phyloP scores from a whole-genome alignment of 345 rosid species.

The Camelina hispida region DNA sequence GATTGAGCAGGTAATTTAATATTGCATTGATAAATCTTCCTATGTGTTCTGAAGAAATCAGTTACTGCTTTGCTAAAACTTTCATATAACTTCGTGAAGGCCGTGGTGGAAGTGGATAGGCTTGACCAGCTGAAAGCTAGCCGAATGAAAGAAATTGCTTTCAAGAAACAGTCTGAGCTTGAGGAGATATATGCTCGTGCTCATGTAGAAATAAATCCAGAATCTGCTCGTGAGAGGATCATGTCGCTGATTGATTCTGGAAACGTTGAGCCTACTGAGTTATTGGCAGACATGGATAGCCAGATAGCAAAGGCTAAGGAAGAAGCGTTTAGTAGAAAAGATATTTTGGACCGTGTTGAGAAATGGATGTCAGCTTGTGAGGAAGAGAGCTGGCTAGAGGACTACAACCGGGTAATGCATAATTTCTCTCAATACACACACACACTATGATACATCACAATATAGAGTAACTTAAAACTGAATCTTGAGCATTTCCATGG shows the following conservation, averaged over 20 bases:
- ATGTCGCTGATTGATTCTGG: conserved; percentile 87
- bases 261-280: conserved; percentile 85
- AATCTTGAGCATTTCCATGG: conserved; percentile 15
- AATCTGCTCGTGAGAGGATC: conserved; percentile 86
- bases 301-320: conserved; percentile 90
- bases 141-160: conserved; percentile 96
- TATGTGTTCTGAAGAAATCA: neutral
- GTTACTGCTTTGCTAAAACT: conserved; percentile 33
- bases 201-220: conserved; percentile 82
- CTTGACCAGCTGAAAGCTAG: conserved; percentile 95
- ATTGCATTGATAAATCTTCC: conserved; percentile 3
- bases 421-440: neutral
- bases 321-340: conserved; percentile 90
- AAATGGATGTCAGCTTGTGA: conserved; percentile 99
- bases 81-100: conserved; percentile 51
- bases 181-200: conserved; percentile 86
- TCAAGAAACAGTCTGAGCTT: conserved; percentile 91
- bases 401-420: conserved; percentile 78
- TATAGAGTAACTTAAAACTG: neutral
- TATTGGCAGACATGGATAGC: conserved; percentile 92
- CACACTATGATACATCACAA: conserved; percentile 13
- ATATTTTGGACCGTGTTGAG: conserved; percentile 94
- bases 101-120: conserved; percentile 93
- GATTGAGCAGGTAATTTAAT: conserved; percentile 77
- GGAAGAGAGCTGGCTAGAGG: conserved; percentile 99